A percentile compares a stretch with the other conserved stretches of the same genome.
Conservation (phyloP, 2,329 filamentous ascomycete genomes). For the Sphaceloma murrayae region DNA sequence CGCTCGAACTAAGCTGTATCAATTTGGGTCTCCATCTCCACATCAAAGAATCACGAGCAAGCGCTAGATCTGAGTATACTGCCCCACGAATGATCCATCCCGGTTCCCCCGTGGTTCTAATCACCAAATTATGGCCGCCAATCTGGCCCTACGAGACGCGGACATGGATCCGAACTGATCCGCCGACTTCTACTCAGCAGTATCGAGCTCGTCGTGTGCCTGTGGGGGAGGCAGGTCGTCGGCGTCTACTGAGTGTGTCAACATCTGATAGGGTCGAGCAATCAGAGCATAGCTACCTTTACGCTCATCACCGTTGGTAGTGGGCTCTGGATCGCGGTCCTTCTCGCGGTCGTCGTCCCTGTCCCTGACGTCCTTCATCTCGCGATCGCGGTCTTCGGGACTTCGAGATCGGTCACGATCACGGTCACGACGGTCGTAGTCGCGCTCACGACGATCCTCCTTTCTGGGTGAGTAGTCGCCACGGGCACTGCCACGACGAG, state of each 20-base stretch:
- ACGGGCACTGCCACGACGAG: slow-evolving; percentile 44
- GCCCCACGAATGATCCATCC: slow-evolving; percentile 6
- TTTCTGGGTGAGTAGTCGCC: slow-evolving; percentile 60
- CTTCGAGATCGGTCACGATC: slow-evolving; percentile 45
- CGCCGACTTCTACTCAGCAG: slow-evolving; percentile 57
- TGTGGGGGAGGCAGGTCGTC: slow-evolving; percentile 69
- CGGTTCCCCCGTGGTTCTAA: background rate
- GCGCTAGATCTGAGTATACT: slow-evolving; percentile 10
- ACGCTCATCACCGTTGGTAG: slow-evolving; percentile 67
- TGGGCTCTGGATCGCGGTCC: slow-evolving; percentile 22
- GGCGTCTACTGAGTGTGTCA: slow-evolving; percentile 29
- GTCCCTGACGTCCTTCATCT: slow-evolving; percentile 42
- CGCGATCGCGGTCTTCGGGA: slow-evolving; percentile 50
- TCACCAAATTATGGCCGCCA: slow-evolving; percentile 8
- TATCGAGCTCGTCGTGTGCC: slow-evolving; percentile 89
- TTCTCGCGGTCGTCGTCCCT: slow-evolving; percentile 30
- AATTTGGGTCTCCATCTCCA: slow-evolving; percentile 9
- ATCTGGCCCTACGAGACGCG: slow-evolving; percentile 11
- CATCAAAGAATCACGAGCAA: background rate
- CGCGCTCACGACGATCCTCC: slow-evolving; percentile 60
- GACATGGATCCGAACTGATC: slow-evolving; percentile 7
- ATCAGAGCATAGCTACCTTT: slow-evolving; percentile 53
- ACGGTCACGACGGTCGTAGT: slow-evolving; percentile 55
- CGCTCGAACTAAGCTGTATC: slow-evolving; percentile 16
- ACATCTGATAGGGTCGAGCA: slow-evolving; percentile 17